These are phyloP conservation scores for Citrus glauca DNA, from an alignment of 345 rosid genomes.

Conservation along the genomic window DNA sequence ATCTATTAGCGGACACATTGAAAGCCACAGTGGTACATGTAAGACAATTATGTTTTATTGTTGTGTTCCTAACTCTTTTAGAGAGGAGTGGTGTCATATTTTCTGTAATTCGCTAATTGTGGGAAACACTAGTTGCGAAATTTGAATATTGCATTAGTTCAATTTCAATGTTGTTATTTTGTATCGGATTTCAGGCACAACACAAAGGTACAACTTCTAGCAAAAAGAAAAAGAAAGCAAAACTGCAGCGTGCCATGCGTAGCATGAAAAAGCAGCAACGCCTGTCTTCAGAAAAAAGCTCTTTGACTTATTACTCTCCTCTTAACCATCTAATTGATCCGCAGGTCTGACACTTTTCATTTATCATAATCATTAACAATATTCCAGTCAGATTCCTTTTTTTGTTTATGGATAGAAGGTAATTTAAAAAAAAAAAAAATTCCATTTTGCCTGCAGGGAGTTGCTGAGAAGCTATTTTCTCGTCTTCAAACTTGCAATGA, in stretches of 20 bases:
- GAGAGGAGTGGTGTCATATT: not conserved
- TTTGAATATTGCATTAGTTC: not conserved
- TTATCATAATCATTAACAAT: not conserved
- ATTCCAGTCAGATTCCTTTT: not conserved
- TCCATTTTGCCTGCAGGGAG: slow-evolving; percentile 50
- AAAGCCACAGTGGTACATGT: not conserved
- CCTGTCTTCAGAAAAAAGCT: slow-evolving; percentile 43
- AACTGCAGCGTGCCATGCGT: slow-evolving; percentile 70
- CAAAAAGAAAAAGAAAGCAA: slow-evolving; percentile 97
- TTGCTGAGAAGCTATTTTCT: slow-evolving; percentile 76
- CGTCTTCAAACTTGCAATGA: slow-evolving; percentile 89
- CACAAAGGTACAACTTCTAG: slow-evolving; percentile 80
- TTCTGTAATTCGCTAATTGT: not conserved
- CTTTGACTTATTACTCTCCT: slow-evolving; percentile 66
- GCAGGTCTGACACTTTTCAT: slow-evolving; percentile 47
- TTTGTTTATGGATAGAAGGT: not conserved
- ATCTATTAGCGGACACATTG: not conserved
- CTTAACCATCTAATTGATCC: slow-evolving; percentile 81
- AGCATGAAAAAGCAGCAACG: slow-evolving; percentile 86
- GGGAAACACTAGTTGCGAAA: not conserved
- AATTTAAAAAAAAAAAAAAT: not conserved
- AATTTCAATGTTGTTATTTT: slow-evolving; percentile 1
- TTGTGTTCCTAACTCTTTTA: not conserved
- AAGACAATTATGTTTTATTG: not conserved
- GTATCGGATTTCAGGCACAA: slow-evolving; percentile 48